Evolutionary conservation across 176 grass and related monocot genomes (phyloP).

Genomic region (Triticum dicoccoides): DNA sequence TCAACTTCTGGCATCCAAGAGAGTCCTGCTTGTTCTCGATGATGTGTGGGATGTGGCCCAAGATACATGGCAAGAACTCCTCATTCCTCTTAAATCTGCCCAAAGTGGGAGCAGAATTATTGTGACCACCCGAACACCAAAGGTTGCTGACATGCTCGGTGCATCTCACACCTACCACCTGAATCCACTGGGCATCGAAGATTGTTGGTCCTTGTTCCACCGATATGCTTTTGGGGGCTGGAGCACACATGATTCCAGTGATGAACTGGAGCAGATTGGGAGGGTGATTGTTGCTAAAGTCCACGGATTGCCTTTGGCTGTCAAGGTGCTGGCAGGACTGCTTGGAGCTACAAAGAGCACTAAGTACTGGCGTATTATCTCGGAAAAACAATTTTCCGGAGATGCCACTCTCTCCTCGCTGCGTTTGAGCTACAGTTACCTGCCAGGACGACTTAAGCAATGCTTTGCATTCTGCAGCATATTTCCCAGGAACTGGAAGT

Average conservation of each 20-base stretch:
- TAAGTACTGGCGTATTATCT: background rate
- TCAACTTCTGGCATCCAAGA: background rate
- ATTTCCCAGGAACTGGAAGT: constrained; percentile 12
- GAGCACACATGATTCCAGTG: background rate
- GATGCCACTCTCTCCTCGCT: background rate
- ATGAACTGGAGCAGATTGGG: background rate
- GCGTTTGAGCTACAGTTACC: background rate
- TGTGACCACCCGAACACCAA: background rate
- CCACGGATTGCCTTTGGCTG: background rate
- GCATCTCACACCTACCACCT: background rate
- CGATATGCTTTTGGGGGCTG: background rate
- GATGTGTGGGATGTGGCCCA: background rate
- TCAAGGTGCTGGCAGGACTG: background rate
- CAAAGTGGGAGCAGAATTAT: background rate
- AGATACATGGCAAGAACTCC: background rate
- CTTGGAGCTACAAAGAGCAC: background rate
- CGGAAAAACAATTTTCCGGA: background rate
- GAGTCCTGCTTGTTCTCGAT: background rate
- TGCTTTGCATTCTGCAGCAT: constrained; percentile 5
- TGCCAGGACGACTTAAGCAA: background rate
- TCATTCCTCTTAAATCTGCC: background rate
- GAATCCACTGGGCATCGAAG: background rate
- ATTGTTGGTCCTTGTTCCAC: background rate
- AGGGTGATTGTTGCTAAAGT: background rate
- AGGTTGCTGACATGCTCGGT: background rate